Conservation (phyloP, 257 asterid species). For the Fraxinus quadrangulata region DNA sequence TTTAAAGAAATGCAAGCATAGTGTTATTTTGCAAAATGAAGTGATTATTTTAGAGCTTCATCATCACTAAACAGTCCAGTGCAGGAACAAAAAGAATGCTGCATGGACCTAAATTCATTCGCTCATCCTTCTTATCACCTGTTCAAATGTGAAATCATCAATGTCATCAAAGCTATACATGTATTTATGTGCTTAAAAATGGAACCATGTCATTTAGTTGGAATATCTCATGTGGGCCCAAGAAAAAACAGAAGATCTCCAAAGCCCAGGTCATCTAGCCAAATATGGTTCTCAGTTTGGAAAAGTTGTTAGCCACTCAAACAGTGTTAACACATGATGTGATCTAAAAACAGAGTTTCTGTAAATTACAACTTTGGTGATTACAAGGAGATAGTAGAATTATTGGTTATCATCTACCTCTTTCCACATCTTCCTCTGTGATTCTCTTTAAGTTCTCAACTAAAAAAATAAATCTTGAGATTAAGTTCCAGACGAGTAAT, state of each 20-base stretch:
- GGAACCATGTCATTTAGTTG: not conserved
- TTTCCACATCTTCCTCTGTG: not conserved
- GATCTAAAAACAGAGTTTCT: not conserved
- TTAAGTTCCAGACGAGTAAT: not conserved
- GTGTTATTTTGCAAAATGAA: slow-evolving; percentile 15
- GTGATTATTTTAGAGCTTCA: slow-evolving; percentile 1
- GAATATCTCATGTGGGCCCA: not conserved
- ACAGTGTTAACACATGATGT: not conserved
- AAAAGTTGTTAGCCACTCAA: not conserved
- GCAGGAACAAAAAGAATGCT: not conserved
- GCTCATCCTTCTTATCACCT: slow-evolving; percentile 19
- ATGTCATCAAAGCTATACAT: not conserved
- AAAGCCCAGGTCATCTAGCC: not conserved
- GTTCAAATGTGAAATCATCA: slow-evolving; percentile 20
- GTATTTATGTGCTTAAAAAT: not conserved
- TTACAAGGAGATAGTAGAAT: not conserved
- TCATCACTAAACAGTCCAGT: slow-evolving; percentile 14
- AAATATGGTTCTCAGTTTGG: not conserved
- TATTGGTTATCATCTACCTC: not conserved
- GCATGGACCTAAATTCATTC: not conserved
- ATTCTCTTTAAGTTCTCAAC: not conserved
- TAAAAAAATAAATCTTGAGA: not conserved
- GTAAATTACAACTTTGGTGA: not conserved
- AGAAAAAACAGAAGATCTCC: not conserved
- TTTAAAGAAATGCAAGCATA: slow-evolving; percentile 16